phyloP scores from a whole-genome alignment of 768 basidiomycete species.

The Boletus barrowsii region DNA sequence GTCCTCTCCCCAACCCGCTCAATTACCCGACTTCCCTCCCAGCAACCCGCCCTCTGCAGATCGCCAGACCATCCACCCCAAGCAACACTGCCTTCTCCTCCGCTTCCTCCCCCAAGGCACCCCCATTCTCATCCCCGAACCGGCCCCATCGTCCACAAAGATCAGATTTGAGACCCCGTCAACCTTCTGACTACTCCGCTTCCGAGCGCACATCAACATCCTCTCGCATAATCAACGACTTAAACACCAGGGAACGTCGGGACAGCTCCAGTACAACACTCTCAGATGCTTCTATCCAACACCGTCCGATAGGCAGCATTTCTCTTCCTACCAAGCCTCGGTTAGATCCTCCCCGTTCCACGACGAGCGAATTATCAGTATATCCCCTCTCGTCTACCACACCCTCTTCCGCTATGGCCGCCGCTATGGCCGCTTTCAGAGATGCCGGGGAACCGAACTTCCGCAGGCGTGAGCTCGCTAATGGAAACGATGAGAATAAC shows the following conservation, averaged over 20 bases:
- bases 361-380: slow-evolving; percentile 12
- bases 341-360: slow-evolving; percentile 16
- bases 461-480: slow-evolving; percentile 52
- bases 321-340: slow-evolving; percentile 16
- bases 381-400: slow-evolving; percentile 34
- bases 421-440: slow-evolving; percentile 69
- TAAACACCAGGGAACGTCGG: slow-evolving; percentile 33
- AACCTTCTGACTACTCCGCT: slow-evolving; percentile 48
- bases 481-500: slow-evolving; percentile 51
- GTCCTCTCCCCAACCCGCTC: slow-evolving; percentile 32
- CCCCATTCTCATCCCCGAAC: slow-evolving; percentile 41
- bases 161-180: slow-evolving; percentile 60
- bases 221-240: slow-evolving; percentile 34
- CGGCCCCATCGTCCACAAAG: slow-evolving; percentile 65
- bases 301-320: slow-evolving; percentile 29
- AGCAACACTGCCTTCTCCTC: slow-evolving; percentile 39
- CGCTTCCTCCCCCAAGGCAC: slow-evolving; percentile 35
- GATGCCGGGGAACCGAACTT: slow-evolving; percentile 46
- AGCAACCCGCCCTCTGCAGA: slow-evolving; percentile 56
- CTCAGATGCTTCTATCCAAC: slow-evolving; percentile 41
- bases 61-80: slow-evolving; percentile 54
- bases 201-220: slow-evolving; percentile 50
- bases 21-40: slow-evolving; percentile 37
- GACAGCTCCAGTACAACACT: slow-evolving; percentile 52
- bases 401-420: slow-evolving; percentile 44